phyloP scores from a whole-genome alignment of 2,329 filamentous ascomycete species.

The Pleurostoma richardsiae region DNA sequence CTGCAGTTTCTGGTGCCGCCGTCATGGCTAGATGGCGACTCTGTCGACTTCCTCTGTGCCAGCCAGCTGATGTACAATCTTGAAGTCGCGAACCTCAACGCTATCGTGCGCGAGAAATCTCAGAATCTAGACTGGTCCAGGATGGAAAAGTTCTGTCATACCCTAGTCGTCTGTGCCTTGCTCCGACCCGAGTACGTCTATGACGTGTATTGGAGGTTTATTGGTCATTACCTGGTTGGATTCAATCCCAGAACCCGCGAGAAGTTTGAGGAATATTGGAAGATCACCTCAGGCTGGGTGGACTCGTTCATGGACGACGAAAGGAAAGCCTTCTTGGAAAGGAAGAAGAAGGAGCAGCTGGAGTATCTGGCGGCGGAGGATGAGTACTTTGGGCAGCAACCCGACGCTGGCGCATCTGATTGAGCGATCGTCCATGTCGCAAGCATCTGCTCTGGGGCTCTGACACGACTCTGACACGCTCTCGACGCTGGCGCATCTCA shows the following conservation, averaged over 20 bases:
- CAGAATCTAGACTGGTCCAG: neutral
- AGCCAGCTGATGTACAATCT: neutral
- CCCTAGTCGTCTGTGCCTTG: neutral
- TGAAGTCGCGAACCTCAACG: neutral
- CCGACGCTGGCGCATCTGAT: no score
- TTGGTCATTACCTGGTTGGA: neutral
- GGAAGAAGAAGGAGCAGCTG: no score
- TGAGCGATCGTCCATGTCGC: no score
- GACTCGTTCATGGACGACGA: no score
- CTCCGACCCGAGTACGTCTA: neutral
- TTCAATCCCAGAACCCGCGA: neutral
- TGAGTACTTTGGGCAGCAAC: no score
- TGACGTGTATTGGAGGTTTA: neutral
- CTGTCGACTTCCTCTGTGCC: neutral
- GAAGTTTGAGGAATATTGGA: no score
- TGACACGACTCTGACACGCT: no score
- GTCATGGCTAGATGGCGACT: neutral
- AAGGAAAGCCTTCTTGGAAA: no score
- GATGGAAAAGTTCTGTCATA: neutral
- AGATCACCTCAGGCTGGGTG: no score
- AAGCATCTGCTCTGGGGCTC: no score
- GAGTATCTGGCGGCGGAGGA: no score
- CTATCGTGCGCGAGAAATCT: neutral
- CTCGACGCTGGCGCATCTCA: no score
- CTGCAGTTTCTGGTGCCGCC: constrained; percentile 11